Percentiles rank a stretch among this genome's conserved stretches.
phyloP scores from a whole-genome alignment of 148 eudicot species.

The Drosera capensis region DNA sequence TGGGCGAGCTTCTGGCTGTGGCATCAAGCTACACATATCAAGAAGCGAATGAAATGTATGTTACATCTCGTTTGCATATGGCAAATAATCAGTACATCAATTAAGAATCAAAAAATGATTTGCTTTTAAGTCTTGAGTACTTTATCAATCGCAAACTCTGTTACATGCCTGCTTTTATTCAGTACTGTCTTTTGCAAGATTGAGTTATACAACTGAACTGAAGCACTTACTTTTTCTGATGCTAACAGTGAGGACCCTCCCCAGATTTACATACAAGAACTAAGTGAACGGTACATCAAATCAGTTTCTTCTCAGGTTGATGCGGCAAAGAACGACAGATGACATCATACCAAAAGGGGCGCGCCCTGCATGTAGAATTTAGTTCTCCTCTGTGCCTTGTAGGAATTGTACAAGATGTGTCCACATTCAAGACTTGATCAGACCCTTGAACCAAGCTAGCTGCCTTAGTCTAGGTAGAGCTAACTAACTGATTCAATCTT shows the following conservation, averaged over 20 bases:
- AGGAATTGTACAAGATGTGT: no score
- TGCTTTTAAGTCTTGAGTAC: background rate
- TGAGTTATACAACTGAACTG: background rate
- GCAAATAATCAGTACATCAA: background rate
- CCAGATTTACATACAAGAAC: conserved; percentile 51
- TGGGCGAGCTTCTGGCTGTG: conserved; percentile 65
- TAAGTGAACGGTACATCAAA: conserved; percentile 16
- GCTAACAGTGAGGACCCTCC: conserved; percentile 54
- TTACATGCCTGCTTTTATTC: no score
- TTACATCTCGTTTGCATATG: background rate
- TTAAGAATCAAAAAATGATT: background rate
- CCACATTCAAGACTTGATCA: no score
- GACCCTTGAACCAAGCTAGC: no score
- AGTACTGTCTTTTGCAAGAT: no score
- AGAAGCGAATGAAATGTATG: conserved; percentile 79
- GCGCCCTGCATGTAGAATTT: no score
- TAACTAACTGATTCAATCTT: no score
- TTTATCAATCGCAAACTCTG: background rate
- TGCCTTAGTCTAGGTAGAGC: no score
- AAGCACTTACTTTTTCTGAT: background rate
- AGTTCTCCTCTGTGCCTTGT: no score
- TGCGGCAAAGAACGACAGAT: no score
- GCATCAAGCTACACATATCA: conserved; percentile 60
- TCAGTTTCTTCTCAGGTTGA: conserved; percentile 22
- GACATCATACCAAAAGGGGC: no score